Evolutionary conservation across 2,329 filamentous ascomycete species (phyloP).

Genomic region (Diaporthe sp.): DNA sequence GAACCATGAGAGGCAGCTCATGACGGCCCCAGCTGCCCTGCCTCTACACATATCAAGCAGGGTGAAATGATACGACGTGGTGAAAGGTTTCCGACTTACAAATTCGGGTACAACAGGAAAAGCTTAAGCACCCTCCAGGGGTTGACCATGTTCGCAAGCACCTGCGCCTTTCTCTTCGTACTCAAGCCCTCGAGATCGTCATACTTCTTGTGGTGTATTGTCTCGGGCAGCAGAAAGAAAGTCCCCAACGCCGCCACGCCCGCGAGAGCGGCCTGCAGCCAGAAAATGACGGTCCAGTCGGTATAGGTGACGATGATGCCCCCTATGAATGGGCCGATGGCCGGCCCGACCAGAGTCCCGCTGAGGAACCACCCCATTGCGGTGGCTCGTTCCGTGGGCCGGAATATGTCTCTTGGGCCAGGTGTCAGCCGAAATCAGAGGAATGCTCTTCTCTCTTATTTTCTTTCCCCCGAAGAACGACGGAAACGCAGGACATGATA

Average conservation of each 20-base stretch:
- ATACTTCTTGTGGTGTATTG: slow-evolving; percentile 68
- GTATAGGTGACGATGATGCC: slow-evolving; percentile 77
- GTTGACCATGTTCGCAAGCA: slow-evolving; percentile 69
- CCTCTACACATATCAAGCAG: not conserved
- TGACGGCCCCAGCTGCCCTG: not conserved
- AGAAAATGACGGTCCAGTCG: slow-evolving; percentile 77
- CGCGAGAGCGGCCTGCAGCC: slow-evolving; percentile 73
- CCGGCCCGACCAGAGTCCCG: slow-evolving; percentile 74
- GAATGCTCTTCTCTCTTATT: accelerated
- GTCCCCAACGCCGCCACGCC: slow-evolving; percentile 65
- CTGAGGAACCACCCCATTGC: slow-evolving; percentile 74
- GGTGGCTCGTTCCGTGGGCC: slow-evolving; percentile 71
- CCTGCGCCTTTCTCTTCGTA: slow-evolving; percentile 52
- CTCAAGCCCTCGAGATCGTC: slow-evolving; percentile 64
- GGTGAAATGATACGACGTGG: not conserved
- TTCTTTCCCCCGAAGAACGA: not conserved
- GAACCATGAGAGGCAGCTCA: no score
- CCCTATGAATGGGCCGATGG: slow-evolving; percentile 71
- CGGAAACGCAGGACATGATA: not conserved
- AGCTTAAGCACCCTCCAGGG: slow-evolving; percentile 67
- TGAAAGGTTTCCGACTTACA: slow-evolving; percentile 11
- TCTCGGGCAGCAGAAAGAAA: slow-evolving; percentile 73
- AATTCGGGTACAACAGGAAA: slow-evolving; percentile 69
- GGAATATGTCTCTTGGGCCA: slow-evolving; percentile 58
- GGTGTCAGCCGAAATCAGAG: not conserved